Base-by-base conservation (phyloP, 305 asterid genomes). In the Fraxinus albicans region DNA sequence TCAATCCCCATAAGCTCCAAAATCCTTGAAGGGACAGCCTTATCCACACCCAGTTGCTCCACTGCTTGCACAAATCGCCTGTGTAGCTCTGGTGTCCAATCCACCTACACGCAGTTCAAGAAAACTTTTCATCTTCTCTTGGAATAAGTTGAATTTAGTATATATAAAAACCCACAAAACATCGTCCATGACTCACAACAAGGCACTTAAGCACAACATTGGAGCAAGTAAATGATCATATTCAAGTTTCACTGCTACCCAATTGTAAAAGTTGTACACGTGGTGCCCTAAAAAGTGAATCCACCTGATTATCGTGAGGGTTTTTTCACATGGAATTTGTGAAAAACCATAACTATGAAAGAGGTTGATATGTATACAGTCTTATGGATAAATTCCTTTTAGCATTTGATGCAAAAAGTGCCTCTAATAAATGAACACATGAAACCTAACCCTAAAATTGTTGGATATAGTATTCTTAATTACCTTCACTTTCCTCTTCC, bases 11-110 rank as follows among this genome's bases (percentile, higher is more conserved):
- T 95, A 38, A 94, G 93, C 87, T 95, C 99, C 21, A 95, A 89
- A 86, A 95, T 95, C 81, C 97, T 90, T 0, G 99, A 95, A 83
- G 99, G 99, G 76, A 95, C 98, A 10, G 98, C 98, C 88, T 94
- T 95, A 80, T 94, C 99, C 79, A 94, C 93, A 1, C 99, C 98
- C 15, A 95, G 90, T 80, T 95, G 94, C 88, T 95, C 99, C 84
- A 95, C 99, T 82, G 99, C 98, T 79, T 91, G 96, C 78, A 95
- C 99, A 83, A 95, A 95, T 27, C 97, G 53, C 84, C 94, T 86
- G 88, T 95, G 99, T 42, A 95, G 93, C 80, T 95, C 99, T 63
- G 99, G 97, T 25, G 99, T 95, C 99, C 99, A 95, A 87, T 94
- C 99, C 90, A 95, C 98, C 99, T 95, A 77, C 89, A 90, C 86